phyloP scores from a whole-genome alignment of 2,329 filamentous ascomycete genomes.

The Trichoderma hamatum region DNA sequence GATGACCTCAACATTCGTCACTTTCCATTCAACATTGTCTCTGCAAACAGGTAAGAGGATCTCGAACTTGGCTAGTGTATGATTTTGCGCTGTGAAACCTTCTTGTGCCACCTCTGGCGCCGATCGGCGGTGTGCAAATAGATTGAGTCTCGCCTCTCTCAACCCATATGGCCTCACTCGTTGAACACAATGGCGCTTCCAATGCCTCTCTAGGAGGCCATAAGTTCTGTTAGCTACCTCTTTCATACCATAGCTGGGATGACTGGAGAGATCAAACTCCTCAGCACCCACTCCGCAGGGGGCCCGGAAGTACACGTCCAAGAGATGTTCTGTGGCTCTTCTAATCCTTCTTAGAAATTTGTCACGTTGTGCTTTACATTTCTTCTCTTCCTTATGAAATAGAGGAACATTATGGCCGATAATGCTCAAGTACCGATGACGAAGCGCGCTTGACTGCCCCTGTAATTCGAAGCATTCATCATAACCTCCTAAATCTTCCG shows the following conservation, averaged over 20 bases:
- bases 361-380: neutral
- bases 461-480: neutral
- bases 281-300: neutral
- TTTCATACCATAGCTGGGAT: neutral
- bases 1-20: neutral
- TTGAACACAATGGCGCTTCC: neutral
- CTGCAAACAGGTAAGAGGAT: neutral
- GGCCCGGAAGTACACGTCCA: neutral
- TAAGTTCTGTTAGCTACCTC: neutral
- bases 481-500: neutral
- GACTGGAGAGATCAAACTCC: neutral
- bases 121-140: neutral
- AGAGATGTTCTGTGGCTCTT: neutral
- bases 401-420: neutral
- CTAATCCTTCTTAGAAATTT: neutral
- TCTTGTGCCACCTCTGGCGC: neutral
- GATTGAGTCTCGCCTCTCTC: neutral
- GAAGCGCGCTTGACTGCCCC: neutral
- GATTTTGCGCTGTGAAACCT: neutral
- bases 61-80: neutral
- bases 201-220: neutral
- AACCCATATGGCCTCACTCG: neutral
- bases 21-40: neutral
- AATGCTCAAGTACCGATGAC: neutral
- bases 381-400: neutral